Percentiles rank a stretch among this genome's conserved stretches.
phyloP scores from a whole-genome alignment of 2,329 filamentous ascomycete species.

The Neofusicoccum cordaticola region DNA sequence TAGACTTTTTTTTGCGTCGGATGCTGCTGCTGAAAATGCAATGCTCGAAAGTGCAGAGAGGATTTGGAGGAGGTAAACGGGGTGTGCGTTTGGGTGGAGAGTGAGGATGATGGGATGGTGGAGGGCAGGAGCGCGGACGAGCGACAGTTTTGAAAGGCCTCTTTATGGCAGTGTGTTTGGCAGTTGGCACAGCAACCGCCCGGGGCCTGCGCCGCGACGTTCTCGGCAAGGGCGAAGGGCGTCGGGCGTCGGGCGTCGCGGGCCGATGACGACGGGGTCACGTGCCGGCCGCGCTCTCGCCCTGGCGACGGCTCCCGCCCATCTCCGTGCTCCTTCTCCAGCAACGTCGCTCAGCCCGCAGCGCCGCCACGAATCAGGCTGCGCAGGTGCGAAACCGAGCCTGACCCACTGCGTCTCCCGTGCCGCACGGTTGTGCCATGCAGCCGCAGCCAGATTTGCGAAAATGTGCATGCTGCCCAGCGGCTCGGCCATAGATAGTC shows the following conservation, averaged over 20 bases:
- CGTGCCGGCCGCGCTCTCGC: not conserved
- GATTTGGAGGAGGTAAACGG: not conserved
- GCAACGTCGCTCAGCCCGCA: not conserved
- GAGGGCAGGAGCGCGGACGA: not conserved
- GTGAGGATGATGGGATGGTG: not conserved
- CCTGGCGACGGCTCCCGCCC: too few species aligned
- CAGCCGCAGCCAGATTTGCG: not conserved
- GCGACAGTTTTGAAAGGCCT: conserved; percentile 5
- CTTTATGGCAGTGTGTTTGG: conserved; percentile 16
- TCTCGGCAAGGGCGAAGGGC: not conserved
- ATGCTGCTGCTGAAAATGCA: conserved; percentile 1
- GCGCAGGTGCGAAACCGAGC: not conserved
- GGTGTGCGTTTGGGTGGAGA: not conserved
- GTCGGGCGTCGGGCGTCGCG: not conserved
- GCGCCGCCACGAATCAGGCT: not conserved
- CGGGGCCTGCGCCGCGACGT: not conserved
- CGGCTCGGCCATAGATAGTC: not conserved
- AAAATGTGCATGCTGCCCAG: not conserved
- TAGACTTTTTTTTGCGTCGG: not conserved
- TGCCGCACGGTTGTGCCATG: not conserved
- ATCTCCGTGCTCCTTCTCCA: not conserved
- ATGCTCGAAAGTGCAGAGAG: not conserved
- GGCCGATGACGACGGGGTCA: not conserved
- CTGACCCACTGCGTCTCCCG: not conserved
- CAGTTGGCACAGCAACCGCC: conserved; percentile 12